Percentiles rank a stretch among this genome's conserved stretches.
Conservation (phyloP, 2,329 filamentous ascomycete species). For the Elsinoe arachidis region DNA sequence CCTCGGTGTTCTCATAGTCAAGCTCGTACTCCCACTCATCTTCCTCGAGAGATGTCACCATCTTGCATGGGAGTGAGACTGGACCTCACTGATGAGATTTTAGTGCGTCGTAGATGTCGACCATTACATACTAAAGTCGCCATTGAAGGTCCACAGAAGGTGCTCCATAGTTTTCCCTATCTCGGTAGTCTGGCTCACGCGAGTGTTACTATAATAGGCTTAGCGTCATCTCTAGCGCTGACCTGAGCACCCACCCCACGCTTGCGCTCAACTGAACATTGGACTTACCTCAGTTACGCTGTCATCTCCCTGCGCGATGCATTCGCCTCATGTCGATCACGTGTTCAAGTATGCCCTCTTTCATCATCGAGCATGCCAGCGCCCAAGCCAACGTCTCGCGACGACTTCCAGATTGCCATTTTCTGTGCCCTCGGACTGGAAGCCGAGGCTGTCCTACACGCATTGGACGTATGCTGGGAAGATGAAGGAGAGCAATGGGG, state of each 20-base stretch:
- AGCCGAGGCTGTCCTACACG: slow-evolving; percentile 16
- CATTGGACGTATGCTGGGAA: slow-evolving; percentile 15
- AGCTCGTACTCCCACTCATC: slow-evolving; percentile 17
- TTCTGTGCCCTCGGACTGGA: slow-evolving; percentile 20
- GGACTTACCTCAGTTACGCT: too few relatives aligned
- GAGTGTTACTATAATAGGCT: too few relatives aligned
- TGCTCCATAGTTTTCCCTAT: too few relatives aligned
- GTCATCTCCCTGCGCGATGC: too few relatives aligned
- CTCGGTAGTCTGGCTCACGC: too few relatives aligned
- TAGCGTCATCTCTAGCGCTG: too few relatives aligned
- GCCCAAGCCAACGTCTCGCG: neutral
- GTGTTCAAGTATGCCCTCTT: neutral
- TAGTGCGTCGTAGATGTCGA: too few relatives aligned
- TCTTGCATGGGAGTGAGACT: too few relatives aligned
- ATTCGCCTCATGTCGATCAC: neutral
- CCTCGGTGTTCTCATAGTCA: slow-evolving; percentile 36
- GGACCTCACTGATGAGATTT: too few relatives aligned
- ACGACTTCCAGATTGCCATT: slow-evolving; percentile 18
- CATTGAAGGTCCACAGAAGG: too few relatives aligned
- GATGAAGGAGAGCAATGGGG: neutral
- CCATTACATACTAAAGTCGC: too few relatives aligned
- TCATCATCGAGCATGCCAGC: neutral
- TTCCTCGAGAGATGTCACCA: neutral
- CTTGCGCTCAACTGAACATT: neutral
- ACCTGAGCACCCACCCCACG: neutral